phyloP scores from a whole-genome alignment of 495 filamentous ascomycete species.

The Xanthoparmelia taractica region DNA sequence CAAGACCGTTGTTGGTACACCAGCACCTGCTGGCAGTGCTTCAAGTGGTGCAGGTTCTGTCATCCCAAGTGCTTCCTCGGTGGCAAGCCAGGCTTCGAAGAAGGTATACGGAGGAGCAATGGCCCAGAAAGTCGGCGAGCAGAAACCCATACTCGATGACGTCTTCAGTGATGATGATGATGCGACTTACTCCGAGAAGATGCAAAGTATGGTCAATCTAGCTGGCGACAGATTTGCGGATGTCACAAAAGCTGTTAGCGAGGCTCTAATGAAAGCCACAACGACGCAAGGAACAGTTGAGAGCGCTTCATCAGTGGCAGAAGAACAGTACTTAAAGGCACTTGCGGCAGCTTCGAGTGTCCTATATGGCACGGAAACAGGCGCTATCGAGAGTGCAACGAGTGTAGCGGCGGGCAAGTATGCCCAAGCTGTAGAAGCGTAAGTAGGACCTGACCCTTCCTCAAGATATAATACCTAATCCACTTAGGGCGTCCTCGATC shows the following conservation, averaged over 20 bases:
- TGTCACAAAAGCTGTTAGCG: conserved; percentile 45
- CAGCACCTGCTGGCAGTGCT: conserved; percentile 21
- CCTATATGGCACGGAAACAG: conserved; percentile 49
- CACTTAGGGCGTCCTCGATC: conserved; percentile 47
- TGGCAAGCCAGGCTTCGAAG: conserved; percentile 30
- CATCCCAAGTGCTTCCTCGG: conserved; percentile 28
- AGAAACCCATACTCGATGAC: conserved; percentile 48
- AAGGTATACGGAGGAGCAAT: conserved; percentile 49
- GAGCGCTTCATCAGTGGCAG: conserved; percentile 41
- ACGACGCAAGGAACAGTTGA: conserved; percentile 39
- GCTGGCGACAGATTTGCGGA: conserved; percentile 45
- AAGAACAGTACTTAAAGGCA: conserved; percentile 50
- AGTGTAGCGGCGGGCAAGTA: conserved; percentile 51
- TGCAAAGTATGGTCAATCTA: conserved; percentile 45
- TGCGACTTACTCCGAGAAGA: conserved; percentile 38
- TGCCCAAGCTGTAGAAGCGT: conserved; percentile 52
- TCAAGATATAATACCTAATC: conserved; percentile 19
- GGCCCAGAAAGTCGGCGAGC: conserved; percentile 44
- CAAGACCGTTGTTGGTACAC: conserved; percentile 27
- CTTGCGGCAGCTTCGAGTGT: conserved; percentile 50
- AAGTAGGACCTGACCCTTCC: conserved; percentile 27
- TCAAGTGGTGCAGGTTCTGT: conserved; percentile 23
- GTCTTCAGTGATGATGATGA: conserved; percentile 42
- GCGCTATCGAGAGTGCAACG: conserved; percentile 41
- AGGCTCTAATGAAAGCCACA: conserved; percentile 42